A percentile compares a stretch with the other conserved stretches of the same genome.
Conservation (phyloP, 2,329 filamentous ascomycete species). For the Pseudogymnoascus pannorum region DNA sequence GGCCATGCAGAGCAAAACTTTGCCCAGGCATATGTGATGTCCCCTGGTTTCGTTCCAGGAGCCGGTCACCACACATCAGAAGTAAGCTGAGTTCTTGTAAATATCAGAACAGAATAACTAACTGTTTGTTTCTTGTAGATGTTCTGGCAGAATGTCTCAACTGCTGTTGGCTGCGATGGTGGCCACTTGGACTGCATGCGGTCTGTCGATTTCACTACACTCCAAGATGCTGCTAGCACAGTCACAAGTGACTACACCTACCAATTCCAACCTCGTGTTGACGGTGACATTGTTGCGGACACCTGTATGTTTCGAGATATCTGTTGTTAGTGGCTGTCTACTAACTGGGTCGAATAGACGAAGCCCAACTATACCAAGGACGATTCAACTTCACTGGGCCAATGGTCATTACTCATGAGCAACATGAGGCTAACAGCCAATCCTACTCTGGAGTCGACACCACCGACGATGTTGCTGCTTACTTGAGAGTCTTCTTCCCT, state of each 20-base stretch:
- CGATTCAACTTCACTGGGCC: slow-evolving; percentile 32
- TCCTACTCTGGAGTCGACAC: slow-evolving; percentile 28
- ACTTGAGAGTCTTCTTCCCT: slow-evolving; percentile 30
- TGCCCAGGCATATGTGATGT: slow-evolving; percentile 28
- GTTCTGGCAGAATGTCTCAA: slow-evolving; percentile 27
- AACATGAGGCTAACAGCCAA: slow-evolving; percentile 30
- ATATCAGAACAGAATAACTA: not conserved
- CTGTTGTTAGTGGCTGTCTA: not conserved
- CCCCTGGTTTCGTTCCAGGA: slow-evolving; percentile 30
- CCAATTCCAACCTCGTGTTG: slow-evolving; percentile 32
- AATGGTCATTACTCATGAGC: slow-evolving; percentile 30
- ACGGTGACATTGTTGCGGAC: slow-evolving; percentile 31
- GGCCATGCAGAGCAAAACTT: slow-evolving; percentile 28
- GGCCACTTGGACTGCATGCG: slow-evolving; percentile 28
- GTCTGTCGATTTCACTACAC: slow-evolving; percentile 24
- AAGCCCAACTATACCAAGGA: slow-evolving; percentile 31
- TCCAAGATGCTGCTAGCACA: slow-evolving; percentile 24
- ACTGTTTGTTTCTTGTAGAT: not conserved
- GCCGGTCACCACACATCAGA: slow-evolving; percentile 31
- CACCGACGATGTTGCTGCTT: slow-evolving; percentile 27
- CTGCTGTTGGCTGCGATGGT: slow-evolving; percentile 27
- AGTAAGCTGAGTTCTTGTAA: slow-evolving; percentile 5
- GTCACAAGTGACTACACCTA: slow-evolving; percentile 26
- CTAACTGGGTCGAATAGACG: slow-evolving; percentile 18
- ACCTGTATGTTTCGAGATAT: slow-evolving; percentile 20